phyloP scores from a whole-genome alignment of 441 rosid species.

The Euphorbia celastroides region DNA sequence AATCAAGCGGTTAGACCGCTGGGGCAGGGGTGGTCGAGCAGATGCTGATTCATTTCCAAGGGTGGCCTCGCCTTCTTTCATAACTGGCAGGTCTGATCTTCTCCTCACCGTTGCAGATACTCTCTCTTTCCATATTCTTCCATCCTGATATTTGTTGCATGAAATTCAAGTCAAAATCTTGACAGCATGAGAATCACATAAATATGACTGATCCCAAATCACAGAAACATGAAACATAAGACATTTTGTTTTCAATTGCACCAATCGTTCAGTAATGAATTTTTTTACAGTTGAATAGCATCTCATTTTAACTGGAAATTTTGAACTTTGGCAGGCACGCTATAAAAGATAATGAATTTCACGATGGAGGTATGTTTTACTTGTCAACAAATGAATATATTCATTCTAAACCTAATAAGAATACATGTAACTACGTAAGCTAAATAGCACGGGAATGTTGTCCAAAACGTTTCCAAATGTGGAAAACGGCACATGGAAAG shows the following conservation, averaged over 20 bases:
- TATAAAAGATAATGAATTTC: too few species aligned
- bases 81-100: slow-evolving; percentile 51
- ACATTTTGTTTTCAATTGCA: background rate
- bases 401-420: too few species aligned
- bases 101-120: slow-evolving; percentile 57
- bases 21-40: slow-evolving; percentile 33
- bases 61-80: slow-evolving; percentile 44
- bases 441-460: too few species aligned
- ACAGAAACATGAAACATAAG: too few species aligned
- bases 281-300: background rate
- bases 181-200: background rate
- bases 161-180: slow-evolving; percentile 16
- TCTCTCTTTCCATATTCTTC: slow-evolving; percentile 89
- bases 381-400: too few species aligned
- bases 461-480: too few species aligned
- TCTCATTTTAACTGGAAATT: background rate
- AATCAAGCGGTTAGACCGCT: slow-evolving; percentile 46
- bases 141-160: slow-evolving; percentile 49
- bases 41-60: slow-evolving; percentile 36
- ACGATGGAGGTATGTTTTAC: too few species aligned
- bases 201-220: too few species aligned
- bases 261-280: background rate
- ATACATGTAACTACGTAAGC: too few species aligned
- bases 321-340: background rate
- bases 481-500: too few species aligned